Base-by-base conservation (phyloP, 768 basidiomycete genomes). In the Hericium rajendrae region DNA sequence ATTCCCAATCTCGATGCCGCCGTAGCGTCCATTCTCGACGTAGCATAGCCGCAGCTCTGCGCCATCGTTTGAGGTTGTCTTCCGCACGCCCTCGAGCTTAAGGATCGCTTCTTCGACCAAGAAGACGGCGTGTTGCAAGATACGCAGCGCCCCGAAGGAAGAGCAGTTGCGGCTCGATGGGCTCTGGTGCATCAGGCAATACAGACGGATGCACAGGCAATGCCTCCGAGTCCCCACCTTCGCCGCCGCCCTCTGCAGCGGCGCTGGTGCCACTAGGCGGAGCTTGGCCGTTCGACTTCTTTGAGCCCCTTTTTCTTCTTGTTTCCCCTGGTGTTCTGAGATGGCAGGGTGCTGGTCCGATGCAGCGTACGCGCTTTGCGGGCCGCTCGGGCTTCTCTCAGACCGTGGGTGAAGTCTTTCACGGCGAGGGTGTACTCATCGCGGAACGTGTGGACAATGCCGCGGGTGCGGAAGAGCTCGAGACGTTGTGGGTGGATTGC, bases 381-480 rank as follows among this genome's bases (percentile, higher is more conserved):
- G 22, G 75, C 71, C 0, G 81, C 77, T 38, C 88, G 83, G 0
- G 88, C 80, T 71, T 94, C 89, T 62, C 82, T 85, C 59, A 94
- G 77, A 3, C 86, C 90, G 60, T 84, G 70, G 0, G 91, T 92
- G 59, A 91, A 92, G 67, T 92, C 91, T 65, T 83, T 86, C 28
- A 79, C 81, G 1, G 91, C 91, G 37, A 78, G 74, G 2, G 73
- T 58, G 63, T 85, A 93, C 67, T 93, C 90, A 59, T 94, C 91
- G 51, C 88, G 81, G 75, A 93, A 94, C 67, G 85, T 88, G 63
- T 88, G 88, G 12, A 94, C 90, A 57, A 94, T 88, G 9, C 91
- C 92, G n/a, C 91, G 83, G 1, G 92, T 93, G 49, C 92, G 83
- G 66, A 82, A 88, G 68, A 88, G 92, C 70, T 94, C 90, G 38